These are phyloP conservation scores for Phaeolepiota aurea DNA, from an alignment of 768 basidiomycete species.

Conservation along the genomic window DNA sequence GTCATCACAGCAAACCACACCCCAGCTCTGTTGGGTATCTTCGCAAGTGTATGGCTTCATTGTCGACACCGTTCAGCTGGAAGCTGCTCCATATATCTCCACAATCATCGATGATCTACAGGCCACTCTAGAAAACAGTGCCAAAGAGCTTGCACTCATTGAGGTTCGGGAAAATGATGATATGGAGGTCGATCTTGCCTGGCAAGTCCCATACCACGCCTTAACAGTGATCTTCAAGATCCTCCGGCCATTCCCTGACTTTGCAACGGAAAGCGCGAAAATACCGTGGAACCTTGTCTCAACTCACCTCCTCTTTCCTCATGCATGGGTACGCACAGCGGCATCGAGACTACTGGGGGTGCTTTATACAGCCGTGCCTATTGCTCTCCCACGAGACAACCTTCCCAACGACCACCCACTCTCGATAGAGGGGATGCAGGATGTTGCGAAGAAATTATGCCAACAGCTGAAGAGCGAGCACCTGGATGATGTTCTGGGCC, in stretches of 20 bases:
- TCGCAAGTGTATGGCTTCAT: slow-evolving; percentile 79
- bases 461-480: slow-evolving; percentile 77
- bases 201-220: slow-evolving; percentile 80
- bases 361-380: slow-evolving; percentile 50
- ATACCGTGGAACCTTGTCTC: slow-evolving; percentile 60
- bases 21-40: slow-evolving; percentile 62
- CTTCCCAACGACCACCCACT: slow-evolving; percentile 34
- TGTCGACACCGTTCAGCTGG: slow-evolving; percentile 54
- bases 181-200: slow-evolving; percentile 55
- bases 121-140: slow-evolving; percentile 34
- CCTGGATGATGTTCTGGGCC: slow-evolving; percentile 58
- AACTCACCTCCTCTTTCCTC: slow-evolving; percentile 74
- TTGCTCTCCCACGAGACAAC: slow-evolving; percentile 24
- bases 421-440: slow-evolving; percentile 49
- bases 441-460: slow-evolving; percentile 65
- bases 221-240: slow-evolving; percentile 61
- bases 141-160: slow-evolving; percentile 12
- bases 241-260: slow-evolving; percentile 45
- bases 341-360: slow-evolving; percentile 69
- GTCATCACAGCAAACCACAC: slow-evolving; percentile 55
- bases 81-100: slow-evolving; percentile 33
- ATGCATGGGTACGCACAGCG: slow-evolving; percentile 88
- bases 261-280: slow-evolving; percentile 31
- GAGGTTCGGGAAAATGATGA: slow-evolving; percentile 30
- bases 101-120: slow-evolving; percentile 51